These are phyloP conservation scores for Austropuccinia psidii DNA, from an alignment of 1,284 basidiomycete genomes.

Conservation along the genomic window DNA sequence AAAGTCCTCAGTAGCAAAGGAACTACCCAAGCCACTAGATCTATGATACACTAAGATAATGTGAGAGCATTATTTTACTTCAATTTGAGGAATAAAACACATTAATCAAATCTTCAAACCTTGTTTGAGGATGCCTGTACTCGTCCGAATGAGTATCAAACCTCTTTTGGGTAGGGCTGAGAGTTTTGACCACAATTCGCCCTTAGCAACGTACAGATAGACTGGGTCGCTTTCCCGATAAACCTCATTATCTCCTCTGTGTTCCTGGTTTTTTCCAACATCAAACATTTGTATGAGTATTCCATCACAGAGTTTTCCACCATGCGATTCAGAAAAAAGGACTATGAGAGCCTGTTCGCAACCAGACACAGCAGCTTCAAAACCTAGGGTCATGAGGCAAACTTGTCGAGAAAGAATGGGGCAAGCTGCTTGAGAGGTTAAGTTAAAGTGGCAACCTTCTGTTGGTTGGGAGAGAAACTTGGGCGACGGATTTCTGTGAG, in stretches of 20 bases:
- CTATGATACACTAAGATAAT: too few relatives aligned
- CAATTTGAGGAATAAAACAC: too few relatives aligned
- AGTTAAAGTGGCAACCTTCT: neutral
- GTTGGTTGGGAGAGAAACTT: neutral
- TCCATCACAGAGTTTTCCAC: neutral
- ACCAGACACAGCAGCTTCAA: too few relatives aligned
- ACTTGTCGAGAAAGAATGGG: constrained; percentile 10
- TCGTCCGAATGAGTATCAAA: constrained; percentile 1
- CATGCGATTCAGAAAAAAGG: constrained; percentile 8
- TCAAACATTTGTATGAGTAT: neutral
- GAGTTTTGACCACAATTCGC: constrained; percentile 7
- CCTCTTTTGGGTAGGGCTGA: neutral
- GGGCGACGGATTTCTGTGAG: neutral
- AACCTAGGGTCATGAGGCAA: too few relatives aligned
- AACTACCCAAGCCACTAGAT: too few relatives aligned
- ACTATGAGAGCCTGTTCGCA: neutral
- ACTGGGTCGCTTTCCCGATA: neutral
- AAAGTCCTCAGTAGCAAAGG: too few relatives aligned
- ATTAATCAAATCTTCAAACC: too few relatives aligned
- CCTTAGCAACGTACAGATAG: neutral
- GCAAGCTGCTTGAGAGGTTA: neutral
- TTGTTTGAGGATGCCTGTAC: constrained; percentile 9
- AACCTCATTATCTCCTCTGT: neutral
- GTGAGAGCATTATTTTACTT: too few relatives aligned
- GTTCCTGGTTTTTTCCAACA: too few relatives aligned